These are phyloP conservation scores for Penicillium desertorum DNA, from an alignment of 495 filamentous ascomycete genomes.

Conservation along the genomic window DNA sequence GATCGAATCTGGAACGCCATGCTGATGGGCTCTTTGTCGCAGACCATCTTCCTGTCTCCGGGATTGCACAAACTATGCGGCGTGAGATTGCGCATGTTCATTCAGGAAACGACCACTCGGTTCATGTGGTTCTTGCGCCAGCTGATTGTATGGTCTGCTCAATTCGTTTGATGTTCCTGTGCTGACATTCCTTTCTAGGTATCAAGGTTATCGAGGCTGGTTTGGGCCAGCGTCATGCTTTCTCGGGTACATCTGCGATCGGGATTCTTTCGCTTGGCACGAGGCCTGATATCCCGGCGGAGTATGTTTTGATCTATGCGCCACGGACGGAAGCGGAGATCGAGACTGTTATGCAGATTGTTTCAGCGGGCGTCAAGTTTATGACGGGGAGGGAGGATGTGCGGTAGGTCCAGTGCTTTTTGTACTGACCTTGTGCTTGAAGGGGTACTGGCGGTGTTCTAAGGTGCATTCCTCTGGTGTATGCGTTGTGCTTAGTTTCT, in stretches of 20 bases:
- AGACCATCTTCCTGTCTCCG: conserved; percentile 22
- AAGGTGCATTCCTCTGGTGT: not conserved
- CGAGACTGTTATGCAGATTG: conserved; percentile 64
- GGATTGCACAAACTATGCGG: conserved; percentile 20
- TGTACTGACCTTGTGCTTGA: not conserved
- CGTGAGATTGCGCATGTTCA: conserved; percentile 85
- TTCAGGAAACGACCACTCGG: conserved; percentile 58
- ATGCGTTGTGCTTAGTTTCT: not conserved
- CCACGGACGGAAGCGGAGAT: conserved; percentile 70
- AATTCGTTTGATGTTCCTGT: not conserved
- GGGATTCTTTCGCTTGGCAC: conserved; percentile 48
- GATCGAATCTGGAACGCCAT: conserved; percentile 32
- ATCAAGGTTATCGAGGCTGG: conserved; percentile 72
- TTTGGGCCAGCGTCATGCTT: conserved; percentile 88
- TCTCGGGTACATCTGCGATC: conserved; percentile 55
- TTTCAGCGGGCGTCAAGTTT: conserved; percentile 57
- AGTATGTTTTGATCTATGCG: conserved; percentile 83
- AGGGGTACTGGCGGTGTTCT: not conserved
- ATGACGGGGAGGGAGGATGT: conserved; percentile 36
- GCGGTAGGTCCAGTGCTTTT: conserved; percentile 10
- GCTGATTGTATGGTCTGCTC: conserved; percentile 53
- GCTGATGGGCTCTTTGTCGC: conserved; percentile 33
- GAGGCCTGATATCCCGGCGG: conserved; percentile 44
- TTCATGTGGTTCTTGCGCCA: conserved; percentile 77
- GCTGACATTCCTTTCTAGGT: conserved; percentile 37